These are phyloP conservation scores for Phycomyces nitens DNA, from an alignment of 192 early-diverging fungal species.

Conservation along the genomic window DNA sequence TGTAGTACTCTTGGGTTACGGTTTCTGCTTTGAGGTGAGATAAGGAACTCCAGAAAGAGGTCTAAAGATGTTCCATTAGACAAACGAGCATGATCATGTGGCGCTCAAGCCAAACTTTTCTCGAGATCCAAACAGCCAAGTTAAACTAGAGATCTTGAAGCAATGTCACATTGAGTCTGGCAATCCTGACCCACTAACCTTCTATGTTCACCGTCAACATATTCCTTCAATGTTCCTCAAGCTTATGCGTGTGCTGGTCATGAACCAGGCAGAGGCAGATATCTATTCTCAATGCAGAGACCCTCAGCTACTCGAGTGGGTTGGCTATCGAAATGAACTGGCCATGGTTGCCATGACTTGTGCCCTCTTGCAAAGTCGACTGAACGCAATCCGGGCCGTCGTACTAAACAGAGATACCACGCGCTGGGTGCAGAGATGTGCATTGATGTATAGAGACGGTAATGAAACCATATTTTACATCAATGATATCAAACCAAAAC, in stretches of 20 bases:
- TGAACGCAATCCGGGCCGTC: slow-evolving; percentile 20
- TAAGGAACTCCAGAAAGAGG: not conserved
- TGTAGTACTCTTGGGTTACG: slow-evolving; percentile 61
- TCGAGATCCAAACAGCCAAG: slow-evolving; percentile 43
- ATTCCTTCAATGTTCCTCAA: slow-evolving; percentile 47
- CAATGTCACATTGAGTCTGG: slow-evolving; percentile 27
- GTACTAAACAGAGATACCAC: slow-evolving; percentile 5
- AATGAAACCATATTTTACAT: not conserved
- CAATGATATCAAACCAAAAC: not conserved
- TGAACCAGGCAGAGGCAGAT: slow-evolving; percentile 51
- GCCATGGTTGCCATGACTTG: slow-evolving; percentile 47
- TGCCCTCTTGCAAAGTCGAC: slow-evolving; percentile 43
- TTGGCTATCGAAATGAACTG: slow-evolving; percentile 57
- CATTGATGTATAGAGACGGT: slow-evolving; percentile 52
- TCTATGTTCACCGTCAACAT: slow-evolving; percentile 42
- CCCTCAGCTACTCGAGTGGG: slow-evolving; percentile 26
- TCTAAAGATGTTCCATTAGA: slow-evolving; percentile 2
- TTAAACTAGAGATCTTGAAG: slow-evolving; percentile 46
- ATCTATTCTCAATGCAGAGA: slow-evolving; percentile 2
- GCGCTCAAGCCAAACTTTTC: slow-evolving; percentile 59
- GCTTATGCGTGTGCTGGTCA: slow-evolving; percentile 63
- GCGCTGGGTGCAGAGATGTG: slow-evolving; percentile 40
- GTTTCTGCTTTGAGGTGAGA: slow-evolving; percentile 55
- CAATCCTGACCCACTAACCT: slow-evolving; percentile 29
- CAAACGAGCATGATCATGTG: slow-evolving; percentile 55